phyloP scores from a whole-genome alignment of 805 yeast genomes.

The Komagataella phaffii region DNA sequence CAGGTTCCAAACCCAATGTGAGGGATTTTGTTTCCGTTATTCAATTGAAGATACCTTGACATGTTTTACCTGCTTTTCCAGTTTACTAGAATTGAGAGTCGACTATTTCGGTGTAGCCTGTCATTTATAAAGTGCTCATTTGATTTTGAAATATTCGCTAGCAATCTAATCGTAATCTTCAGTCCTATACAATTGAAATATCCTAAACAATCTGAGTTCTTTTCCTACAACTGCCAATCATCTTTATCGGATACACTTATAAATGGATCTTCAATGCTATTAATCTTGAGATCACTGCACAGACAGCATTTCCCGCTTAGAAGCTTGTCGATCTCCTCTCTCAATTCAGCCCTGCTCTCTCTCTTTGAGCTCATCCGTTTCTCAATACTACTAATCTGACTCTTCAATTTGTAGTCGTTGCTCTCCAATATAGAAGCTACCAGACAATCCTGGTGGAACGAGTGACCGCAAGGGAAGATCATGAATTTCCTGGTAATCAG shows the following conservation, averaged over 20 bases:
- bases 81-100: no score
- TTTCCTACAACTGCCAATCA: conserved; percentile 32
- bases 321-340: conserved; percentile 41
- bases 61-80: conserved; percentile 1
- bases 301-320: conserved; percentile 55
- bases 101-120: neutral
- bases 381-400: conserved; percentile 42
- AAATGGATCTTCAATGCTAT: conserved; percentile 53
- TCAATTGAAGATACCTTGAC: conserved; percentile 21
- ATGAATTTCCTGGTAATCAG: conserved; percentile 62
- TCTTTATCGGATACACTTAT: conserved; percentile 24
- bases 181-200: neutral
- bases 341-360: conserved; percentile 15
- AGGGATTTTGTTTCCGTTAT: conserved; percentile 40
- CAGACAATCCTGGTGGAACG: conserved; percentile 84
- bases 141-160: neutral
- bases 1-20: conserved; percentile 38
- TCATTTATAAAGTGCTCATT: neutral
- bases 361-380: conserved; percentile 24
- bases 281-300: conserved; percentile 66
- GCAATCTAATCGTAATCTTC: neutral
- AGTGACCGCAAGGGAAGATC: conserved; percentile 82
- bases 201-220: neutral
- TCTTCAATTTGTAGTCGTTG: conserved; percentile 55
- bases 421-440: conserved; percentile 44